phyloP scores from a whole-genome alignment of 2,329 filamentous ascomycete genomes.

The Alternaria triticina region DNA sequence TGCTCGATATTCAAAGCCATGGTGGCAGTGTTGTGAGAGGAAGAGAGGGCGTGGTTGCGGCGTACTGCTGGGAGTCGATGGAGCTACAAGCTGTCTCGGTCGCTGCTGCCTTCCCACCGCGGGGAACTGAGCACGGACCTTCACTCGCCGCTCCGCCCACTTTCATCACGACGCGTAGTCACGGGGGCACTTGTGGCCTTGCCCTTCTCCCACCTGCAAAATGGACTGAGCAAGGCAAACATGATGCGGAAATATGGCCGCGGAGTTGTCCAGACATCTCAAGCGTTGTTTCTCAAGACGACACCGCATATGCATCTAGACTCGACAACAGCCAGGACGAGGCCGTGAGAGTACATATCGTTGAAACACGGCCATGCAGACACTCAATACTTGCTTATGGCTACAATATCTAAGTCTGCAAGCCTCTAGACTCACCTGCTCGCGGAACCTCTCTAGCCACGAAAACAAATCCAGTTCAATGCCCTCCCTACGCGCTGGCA shows the following conservation, averaged over 20 bases:
- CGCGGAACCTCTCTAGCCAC: neutral
- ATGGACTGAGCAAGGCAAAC: neutral
- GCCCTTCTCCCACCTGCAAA: neutral
- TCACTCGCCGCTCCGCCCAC: neutral
- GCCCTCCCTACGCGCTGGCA: too few relatives aligned
- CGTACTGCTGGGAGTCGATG: slow-evolving; percentile 14
- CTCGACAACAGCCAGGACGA: neutral
- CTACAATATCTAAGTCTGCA: neutral
- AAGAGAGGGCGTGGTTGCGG: slow-evolving; percentile 9
- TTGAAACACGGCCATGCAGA: neutral
- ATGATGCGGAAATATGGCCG: neutral
- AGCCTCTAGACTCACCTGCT: neutral
- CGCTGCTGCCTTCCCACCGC: slow-evolving; percentile 27
- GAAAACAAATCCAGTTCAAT: slow-evolving; percentile 1
- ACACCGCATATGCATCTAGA: neutral
- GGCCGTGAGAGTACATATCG: neutral
- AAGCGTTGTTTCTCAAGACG: neutral
- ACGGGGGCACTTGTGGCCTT: neutral
- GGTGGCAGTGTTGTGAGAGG: slow-evolving; percentile 8
- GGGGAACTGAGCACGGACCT: slow-evolving; percentile 12
- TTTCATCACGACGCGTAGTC: neutral
- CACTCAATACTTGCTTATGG: neutral
- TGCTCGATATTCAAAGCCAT: slow-evolving; percentile 46
- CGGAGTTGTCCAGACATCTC: neutral
- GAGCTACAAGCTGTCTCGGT: slow-evolving; percentile 19